Evolutionary conservation across 768 basidiomycete species (phyloP).

Genomic region (Serendipita vermifera): DNA sequence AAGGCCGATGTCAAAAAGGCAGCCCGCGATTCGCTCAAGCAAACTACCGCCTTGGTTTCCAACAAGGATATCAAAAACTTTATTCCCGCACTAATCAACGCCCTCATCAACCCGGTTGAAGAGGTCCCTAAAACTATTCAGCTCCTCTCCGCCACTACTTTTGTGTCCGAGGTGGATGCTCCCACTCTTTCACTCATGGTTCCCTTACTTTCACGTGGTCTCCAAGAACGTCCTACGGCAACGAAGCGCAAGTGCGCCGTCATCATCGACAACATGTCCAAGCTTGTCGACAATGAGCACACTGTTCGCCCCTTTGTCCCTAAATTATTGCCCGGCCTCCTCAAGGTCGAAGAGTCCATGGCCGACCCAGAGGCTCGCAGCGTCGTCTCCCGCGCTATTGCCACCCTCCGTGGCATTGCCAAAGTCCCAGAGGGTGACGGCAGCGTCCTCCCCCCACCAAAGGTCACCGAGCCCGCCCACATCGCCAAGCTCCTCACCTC

Average conservation of each 20-base stretch:
- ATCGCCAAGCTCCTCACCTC: slow-evolving; percentile 52
- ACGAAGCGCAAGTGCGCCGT: slow-evolving; percentile 97
- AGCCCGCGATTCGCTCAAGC: slow-evolving; percentile 85
- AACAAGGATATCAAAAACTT: slow-evolving; percentile 98
- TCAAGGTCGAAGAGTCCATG: slow-evolving; percentile 90
- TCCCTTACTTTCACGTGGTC: slow-evolving; percentile 86
- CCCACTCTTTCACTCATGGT: slow-evolving; percentile 97
- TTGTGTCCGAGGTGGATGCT: slow-evolving; percentile 98
- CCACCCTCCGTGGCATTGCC: slow-evolving; percentile 89
- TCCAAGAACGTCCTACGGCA: slow-evolving; percentile 86
- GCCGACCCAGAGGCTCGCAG: slow-evolving; percentile 97
- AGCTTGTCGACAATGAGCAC: slow-evolving; percentile 87
- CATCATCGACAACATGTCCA: slow-evolving; percentile 97
- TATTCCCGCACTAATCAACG: slow-evolving; percentile 95
- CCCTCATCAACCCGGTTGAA: slow-evolving; percentile 97
- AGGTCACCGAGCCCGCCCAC: slow-evolving; percentile 55
- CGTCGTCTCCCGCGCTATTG: slow-evolving; percentile 82
- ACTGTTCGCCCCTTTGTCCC: slow-evolving; percentile 96
- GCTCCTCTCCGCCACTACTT: slow-evolving; percentile 95
- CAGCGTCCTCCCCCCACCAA: slow-evolving; percentile 79
- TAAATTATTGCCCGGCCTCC: slow-evolving; percentile 84
- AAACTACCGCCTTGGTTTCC: slow-evolving; percentile 85
- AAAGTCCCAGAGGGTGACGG: slow-evolving; percentile 82
- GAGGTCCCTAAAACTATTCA: slow-evolving; percentile 93
- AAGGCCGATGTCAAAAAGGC: slow-evolving; percentile 99